Percentiles rank a stretch among this genome's conserved stretches.
Evolutionary conservation across 1,284 basidiomycete genomes (phyloP).

Genomic region (Moesziomyces parantarcticus): DNA sequence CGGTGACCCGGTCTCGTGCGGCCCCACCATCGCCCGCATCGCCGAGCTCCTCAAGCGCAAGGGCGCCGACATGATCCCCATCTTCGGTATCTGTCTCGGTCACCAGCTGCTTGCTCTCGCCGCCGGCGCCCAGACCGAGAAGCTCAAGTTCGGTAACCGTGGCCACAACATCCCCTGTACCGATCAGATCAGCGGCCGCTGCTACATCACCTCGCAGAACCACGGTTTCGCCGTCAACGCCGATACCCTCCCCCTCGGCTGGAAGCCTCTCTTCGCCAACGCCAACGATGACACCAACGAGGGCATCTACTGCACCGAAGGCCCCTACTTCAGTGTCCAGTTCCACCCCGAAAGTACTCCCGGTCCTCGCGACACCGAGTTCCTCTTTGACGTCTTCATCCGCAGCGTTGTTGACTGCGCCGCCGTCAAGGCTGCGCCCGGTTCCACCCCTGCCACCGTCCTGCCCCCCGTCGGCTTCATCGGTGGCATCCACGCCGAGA

Average conservation of each 20-base stretch:
- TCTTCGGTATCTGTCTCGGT: conserved; percentile 99
- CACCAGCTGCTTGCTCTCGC: conserved; percentile 97
- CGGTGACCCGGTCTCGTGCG: conserved; percentile 85
- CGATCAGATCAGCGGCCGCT: conserved; percentile 89
- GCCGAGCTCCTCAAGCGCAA: conserved; percentile 74
- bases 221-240: conserved; percentile 97
- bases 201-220: conserved; percentile 99
- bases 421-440: conserved; percentile 71
- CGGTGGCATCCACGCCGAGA: conserved; percentile 85
- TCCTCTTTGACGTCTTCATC: conserved; percentile 98
- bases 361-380: conserved; percentile 98
- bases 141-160: conserved; percentile 99
- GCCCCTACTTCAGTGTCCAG: conserved; percentile 97
- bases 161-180: conserved; percentile 99
- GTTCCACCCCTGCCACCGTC: conserved; percentile 32
- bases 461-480: conserved; percentile 81
- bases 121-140: conserved; percentile 90
- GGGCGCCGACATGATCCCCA: conserved; percentile 79
- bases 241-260: conserved; percentile 80
- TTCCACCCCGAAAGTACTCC: conserved; percentile 99
- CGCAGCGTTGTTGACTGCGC: conserved; percentile 83
- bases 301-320: conserved; percentile 84
- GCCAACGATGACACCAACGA: conserved; percentile 98
- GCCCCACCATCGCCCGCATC: conserved; percentile 78
- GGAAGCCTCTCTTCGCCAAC: conserved; percentile 95